phyloP scores from a whole-genome alignment of 306 rosid species.

The Cicer pinnatifidum region DNA sequence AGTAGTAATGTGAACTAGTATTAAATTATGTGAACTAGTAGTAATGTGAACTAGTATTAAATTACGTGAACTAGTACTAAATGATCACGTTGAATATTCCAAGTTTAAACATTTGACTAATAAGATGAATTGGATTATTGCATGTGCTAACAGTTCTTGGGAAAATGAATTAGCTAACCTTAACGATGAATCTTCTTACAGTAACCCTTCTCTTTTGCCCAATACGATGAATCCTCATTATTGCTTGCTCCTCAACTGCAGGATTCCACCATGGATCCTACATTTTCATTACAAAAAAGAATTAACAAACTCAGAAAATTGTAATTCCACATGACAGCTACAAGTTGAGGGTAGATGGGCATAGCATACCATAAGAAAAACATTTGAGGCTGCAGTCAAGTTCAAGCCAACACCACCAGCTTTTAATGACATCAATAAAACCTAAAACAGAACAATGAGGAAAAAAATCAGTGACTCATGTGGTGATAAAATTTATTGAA shows the following conservation, averaged over 20 bases:
- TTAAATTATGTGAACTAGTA: neutral
- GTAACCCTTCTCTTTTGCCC: slow-evolving; percentile 65
- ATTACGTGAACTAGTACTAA: neutral
- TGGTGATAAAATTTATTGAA: neutral
- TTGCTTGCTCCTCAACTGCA: slow-evolving; percentile 94
- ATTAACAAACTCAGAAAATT: slow-evolving; percentile 10
- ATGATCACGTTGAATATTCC: neutral
- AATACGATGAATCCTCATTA: slow-evolving; percentile 87
- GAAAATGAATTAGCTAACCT: slow-evolving; percentile 46
- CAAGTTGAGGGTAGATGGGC: neutral
- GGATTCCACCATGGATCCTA: slow-evolving; percentile 99
- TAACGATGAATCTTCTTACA: slow-evolving; percentile 50
- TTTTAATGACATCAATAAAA: slow-evolving; percentile 72
- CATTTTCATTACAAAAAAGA: slow-evolving; percentile 14
- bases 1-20: neutral
- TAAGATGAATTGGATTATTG: slow-evolving; percentile 11
- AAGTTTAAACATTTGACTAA: slow-evolving; percentile 27
- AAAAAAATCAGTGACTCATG: neutral
- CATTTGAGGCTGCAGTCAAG: slow-evolving; percentile 85
- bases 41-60: neutral
- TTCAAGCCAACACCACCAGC: slow-evolving; percentile 98
- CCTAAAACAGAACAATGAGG: slow-evolving; percentile 49
- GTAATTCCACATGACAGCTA: neutral
- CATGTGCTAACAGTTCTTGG: neutral
- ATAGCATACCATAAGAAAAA: slow-evolving; percentile 69